A percentile compares a stretch with the other conserved stretches of the same genome.
These are phyloP conservation scores for Pichia inconspicua DNA, from an alignment of 1,139 yeast species.

Conservation along the genomic window DNA sequence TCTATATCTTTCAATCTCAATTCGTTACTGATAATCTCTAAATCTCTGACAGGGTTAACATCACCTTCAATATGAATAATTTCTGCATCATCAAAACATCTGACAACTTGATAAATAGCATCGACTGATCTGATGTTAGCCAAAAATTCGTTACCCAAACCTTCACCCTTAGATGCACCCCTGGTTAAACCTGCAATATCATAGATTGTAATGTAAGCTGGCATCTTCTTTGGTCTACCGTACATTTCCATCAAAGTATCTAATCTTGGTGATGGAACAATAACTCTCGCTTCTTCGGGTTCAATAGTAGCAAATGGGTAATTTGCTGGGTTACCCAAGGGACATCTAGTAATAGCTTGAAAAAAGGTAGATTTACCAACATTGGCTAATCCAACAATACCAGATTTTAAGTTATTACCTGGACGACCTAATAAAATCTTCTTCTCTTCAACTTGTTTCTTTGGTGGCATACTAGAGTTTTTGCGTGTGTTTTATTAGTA, in stretches of 20 bases:
- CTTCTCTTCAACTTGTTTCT: slow-evolving; percentile 85
- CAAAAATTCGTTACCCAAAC: slow-evolving; percentile 95
- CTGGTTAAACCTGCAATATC: slow-evolving; percentile 98
- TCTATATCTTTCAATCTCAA: slow-evolving; percentile 95
- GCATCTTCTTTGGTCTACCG: slow-evolving; percentile 56
- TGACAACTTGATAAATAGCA: slow-evolving; percentile 94
- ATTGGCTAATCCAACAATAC: slow-evolving; percentile 95
- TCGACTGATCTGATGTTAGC: slow-evolving; percentile 97
- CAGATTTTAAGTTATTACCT: slow-evolving; percentile 92
- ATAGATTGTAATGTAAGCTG: slow-evolving; percentile 87
- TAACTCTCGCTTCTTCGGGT: slow-evolving; percentile 97
- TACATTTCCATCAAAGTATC: slow-evolving; percentile 47
- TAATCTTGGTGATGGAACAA: slow-evolving; percentile 89
- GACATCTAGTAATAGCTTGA: slow-evolving; percentile 83
- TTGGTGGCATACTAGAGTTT: slow-evolving; percentile 69
- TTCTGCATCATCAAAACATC: slow-evolving; percentile 97
- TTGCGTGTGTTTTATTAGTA: not conserved
- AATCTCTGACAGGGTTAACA: slow-evolving; percentile 91
- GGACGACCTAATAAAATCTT: slow-evolving; percentile 95
- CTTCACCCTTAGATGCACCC: slow-evolving; percentile 97
- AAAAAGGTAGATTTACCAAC: slow-evolving; percentile 92
- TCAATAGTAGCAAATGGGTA: slow-evolving; percentile 98
- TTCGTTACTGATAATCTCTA: slow-evolving; percentile 87
- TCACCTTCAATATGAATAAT: slow-evolving; percentile 97
- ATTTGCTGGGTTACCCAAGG: slow-evolving; percentile 96